Base-by-base conservation (phyloP, 2,329 filamentous ascomycete species). In the Microsporum audouinii region DNA sequence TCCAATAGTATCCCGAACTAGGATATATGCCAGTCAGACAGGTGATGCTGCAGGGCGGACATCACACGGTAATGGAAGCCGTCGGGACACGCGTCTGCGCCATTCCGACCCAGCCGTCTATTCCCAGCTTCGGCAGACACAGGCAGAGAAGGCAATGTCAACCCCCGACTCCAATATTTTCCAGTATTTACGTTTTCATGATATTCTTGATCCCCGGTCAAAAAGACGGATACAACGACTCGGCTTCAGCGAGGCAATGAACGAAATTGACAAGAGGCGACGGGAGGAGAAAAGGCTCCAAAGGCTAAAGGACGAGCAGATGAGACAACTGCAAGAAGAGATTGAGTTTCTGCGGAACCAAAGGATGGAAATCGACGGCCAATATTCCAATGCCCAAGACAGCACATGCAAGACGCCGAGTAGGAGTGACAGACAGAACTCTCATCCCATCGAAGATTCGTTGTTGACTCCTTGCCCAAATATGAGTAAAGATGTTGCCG, bases 241-340 rank as follows among this genome's bases (percentile, higher is more conserved):
- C 58, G 75, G 77, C 3, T 65, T 80, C 55, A 79, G 77, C 60
- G 73, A 78, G 62, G 77, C 79, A 62, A 73, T 77, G 61, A 78
- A 78, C 63, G 67, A 71, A 29, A 71, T 76, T 41, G 70, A 78
- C 43, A 71, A 72, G 4, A 76, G 76, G 60, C 75, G 73, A 62
- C 71, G 71, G 27, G 66, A 63, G 10, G 66, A 68, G 23, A 62
- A 57, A 14, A 66, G 65, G 36, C 56, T 67, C 45, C 61, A 67
- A 14, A 68, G 67, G 38, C 65, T 69, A 45, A 71, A 71, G 56
- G 71, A 72, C 34, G 63, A 68, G 5, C 68, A 74, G 57, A 55
- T 74, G 23, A 64, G 64, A 45, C 60, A 47, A 4, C 61, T 72
- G 41, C 66, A 65, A 43, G 59, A 67, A n/a, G 66, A 71, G 59